These are phyloP conservation scores for Tilletia indica DNA, from an alignment of 1,284 basidiomycete species.

Conservation along the genomic window DNA sequence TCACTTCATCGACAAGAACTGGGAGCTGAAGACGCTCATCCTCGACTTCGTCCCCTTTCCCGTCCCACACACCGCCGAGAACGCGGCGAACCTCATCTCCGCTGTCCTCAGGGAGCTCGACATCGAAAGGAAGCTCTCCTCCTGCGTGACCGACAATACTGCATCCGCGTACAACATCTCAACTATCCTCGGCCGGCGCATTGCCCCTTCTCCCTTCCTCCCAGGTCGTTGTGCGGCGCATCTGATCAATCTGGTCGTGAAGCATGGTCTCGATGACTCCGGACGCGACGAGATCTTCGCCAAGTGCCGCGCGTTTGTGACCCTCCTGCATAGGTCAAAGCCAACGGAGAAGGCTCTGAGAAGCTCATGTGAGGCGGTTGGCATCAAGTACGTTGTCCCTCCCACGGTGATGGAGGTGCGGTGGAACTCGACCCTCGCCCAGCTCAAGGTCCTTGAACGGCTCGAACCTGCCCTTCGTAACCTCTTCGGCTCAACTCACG, in stretches of 20 bases:
- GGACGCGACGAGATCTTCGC: neutral
- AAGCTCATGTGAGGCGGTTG: neutral
- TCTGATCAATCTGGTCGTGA: slow-evolving; percentile 7
- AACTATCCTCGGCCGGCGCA: neutral
- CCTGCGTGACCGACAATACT: neutral
- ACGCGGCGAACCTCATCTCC: neutral
- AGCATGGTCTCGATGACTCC: neutral
- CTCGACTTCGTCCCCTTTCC: neutral
- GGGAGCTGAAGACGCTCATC: neutral
- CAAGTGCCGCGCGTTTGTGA: neutral
- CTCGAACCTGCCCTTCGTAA: neutral
- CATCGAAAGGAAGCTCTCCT: neutral
- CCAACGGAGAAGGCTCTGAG: neutral
- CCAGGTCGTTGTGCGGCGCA: neutral
- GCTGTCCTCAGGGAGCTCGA: neutral
- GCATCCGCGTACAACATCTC: neutral
- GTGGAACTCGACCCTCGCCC: neutral
- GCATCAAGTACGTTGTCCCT: neutral
- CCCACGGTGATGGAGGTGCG: neutral
- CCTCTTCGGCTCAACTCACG: neutral
- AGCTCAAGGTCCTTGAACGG: neutral
- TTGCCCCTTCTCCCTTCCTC: neutral
- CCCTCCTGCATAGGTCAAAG: neutral
- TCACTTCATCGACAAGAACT: neutral
- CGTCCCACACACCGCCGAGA: neutral